Conservation (phyloP, 257 asterid genomes). For the Salvia splendens region DNA sequence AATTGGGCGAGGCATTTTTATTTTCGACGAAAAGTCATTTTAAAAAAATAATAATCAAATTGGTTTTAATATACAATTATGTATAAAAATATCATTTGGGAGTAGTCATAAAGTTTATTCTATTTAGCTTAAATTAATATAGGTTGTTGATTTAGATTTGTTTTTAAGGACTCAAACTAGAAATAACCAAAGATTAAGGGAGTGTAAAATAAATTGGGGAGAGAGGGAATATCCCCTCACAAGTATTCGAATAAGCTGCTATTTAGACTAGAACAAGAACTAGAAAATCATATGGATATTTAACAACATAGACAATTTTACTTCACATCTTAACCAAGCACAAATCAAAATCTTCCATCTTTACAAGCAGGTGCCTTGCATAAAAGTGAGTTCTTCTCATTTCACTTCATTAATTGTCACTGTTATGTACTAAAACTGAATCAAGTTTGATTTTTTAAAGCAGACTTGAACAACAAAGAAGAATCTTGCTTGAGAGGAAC, state of each 20-base stretch:
- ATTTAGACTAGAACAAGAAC: neutral
- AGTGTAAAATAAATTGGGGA: neutral
- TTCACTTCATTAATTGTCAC: neutral
- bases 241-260: slow-evolving; percentile 32
- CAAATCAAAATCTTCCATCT: slow-evolving; percentile 18
- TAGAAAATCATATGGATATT: no score
- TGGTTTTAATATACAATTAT: no score
- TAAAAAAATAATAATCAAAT: no score
- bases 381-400: slow-evolving; percentile 33
- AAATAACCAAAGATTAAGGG: slow-evolving; percentile 20
- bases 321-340: neutral
- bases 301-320: neutral
- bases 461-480: neutral
- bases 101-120: no score
- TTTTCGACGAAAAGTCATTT: no score
- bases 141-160: no score
- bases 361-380: slow-evolving; percentile 2
- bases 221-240: slow-evolving; percentile 31
- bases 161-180: neutral
- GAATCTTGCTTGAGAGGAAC: neutral
- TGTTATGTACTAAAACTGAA: neutral
- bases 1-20: no score
- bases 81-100: no score
- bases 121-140: no score
- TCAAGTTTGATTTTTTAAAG: neutral